Conservation (phyloP, 495 filamentous ascomycete species). For the Aspergillus affinis region DNA sequence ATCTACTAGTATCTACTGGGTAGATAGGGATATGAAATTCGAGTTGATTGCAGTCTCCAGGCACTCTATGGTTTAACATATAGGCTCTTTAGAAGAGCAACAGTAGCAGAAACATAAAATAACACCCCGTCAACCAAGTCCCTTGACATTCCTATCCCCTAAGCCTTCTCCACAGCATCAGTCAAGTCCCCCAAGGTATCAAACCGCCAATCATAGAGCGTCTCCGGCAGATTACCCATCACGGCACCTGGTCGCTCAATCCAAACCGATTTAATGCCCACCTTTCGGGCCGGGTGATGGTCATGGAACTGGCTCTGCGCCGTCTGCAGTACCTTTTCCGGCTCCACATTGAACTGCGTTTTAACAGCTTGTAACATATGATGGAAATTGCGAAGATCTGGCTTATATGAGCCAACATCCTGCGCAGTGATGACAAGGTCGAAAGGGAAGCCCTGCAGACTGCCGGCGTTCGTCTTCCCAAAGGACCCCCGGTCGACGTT, state of each 20-base stretch:
- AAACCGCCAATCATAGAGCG: conserved; percentile 59
- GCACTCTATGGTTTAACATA: neutral
- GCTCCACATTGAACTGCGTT: conserved; percentile 53
- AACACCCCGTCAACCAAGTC: neutral
- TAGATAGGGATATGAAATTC: too few species aligned
- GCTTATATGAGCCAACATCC: conserved; percentile 76
- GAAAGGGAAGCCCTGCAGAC: conserved; percentile 53
- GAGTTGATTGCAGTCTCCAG: neutral
- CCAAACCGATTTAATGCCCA: conserved; percentile 67
- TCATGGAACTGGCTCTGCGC: conserved; percentile 71
- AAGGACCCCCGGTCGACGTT: conserved; percentile 72
- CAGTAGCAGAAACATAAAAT: neutral
- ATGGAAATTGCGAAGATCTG: conserved; percentile 62
- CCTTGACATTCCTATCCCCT: neutral
- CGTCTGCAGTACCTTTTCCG: conserved; percentile 61
- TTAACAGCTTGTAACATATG: conserved; percentile 58
- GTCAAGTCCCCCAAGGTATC: conserved; percentile 70
- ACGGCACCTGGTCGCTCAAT: conserved; percentile 57
- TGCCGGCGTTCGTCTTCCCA: conserved; percentile 47
- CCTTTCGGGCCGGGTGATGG: conserved; percentile 63
- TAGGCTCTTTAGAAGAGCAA: neutral
- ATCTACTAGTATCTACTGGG: neutral
- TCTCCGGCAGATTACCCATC: conserved; percentile 44
- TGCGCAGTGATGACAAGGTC: conserved; percentile 73
- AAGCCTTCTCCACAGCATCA: conserved; percentile 55